Evolutionary conservation across 495 filamentous ascomycete species (phyloP).

Genomic region (Pseudoneurospora amorphoporcata): DNA sequence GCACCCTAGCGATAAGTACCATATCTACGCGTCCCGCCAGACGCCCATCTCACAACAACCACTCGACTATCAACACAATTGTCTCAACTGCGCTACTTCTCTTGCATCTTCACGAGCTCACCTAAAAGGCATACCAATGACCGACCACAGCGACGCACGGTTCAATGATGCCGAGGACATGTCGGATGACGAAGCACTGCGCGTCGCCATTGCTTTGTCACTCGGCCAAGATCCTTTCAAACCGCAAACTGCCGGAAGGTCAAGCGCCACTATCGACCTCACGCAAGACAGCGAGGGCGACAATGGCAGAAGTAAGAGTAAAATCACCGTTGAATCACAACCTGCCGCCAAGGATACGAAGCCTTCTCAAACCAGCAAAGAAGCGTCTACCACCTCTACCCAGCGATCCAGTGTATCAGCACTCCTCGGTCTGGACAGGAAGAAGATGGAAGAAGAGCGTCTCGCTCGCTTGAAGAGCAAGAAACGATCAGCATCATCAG

Average conservation of each 20-base stretch:
- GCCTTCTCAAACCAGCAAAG: not conserved
- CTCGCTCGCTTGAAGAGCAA: constrained; percentile 46
- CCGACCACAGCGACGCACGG: constrained; percentile 3
- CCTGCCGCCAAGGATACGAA: not conserved
- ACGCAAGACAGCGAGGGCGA: constrained; percentile 12
- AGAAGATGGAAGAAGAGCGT: constrained; percentile 79
- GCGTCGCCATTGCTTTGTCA: constrained; percentile 34
- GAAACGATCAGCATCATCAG: constrained; percentile 45
- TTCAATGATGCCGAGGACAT: constrained; percentile 20
- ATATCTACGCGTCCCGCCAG: not conserved
- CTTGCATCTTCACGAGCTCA: not conserved
- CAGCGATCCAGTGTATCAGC: not conserved
- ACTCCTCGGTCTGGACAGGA: constrained; percentile 52
- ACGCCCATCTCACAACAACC: not conserved
- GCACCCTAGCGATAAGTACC: not conserved
- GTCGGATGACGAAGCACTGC: constrained; percentile 33
- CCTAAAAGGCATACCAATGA: not conserved
- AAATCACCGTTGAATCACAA: not conserved
- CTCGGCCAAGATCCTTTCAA: constrained; percentile 23
- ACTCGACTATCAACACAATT: not conserved
- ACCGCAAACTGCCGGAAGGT: not conserved
- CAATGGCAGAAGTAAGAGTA: not conserved
- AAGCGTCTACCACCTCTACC: not conserved
- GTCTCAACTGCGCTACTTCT: not conserved
- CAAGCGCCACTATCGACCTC: constrained; percentile 8